Evolutionary conservation across 2,329 filamentous ascomycete genomes (phyloP), one percentile per base, ranked within the genome.

Genomic region (Biscogniauxia mediterranea): DNA sequence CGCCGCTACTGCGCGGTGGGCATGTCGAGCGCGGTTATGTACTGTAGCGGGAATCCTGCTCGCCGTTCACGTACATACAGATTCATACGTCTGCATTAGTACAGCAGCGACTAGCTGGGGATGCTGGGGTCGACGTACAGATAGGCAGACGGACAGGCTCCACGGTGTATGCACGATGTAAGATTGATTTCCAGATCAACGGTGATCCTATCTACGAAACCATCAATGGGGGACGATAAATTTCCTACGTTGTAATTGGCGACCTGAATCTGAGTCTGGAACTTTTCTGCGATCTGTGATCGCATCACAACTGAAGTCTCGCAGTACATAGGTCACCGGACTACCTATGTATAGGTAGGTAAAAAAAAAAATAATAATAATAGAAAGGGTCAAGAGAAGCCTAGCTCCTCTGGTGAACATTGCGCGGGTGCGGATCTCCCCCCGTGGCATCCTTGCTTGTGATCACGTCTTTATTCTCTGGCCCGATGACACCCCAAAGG

Each of bases 21-120:
- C 67, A 73, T 72, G 71, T 73, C 64, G 65, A 70, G 71, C 72
- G 71, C 71, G 71, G 71, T 69, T 73, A 73, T 68, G 67, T 71
- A 63, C 66, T 68, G 70, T 72, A 67, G 65, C 64, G 62, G 64
- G 61, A 68, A 69, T 71, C 66, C 67, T 68, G 66, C 66, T 63
- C 64, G 66, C 67, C 66, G 64, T 63, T 64, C 63, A 67, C 59
- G 42, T 66, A 68, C 66, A 62, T 72, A 65, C 65, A 62, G 65
- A 56, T 68, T 66, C 64, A 66, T 63, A 42, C 19, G 59, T 63
- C 67, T 65, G 60, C 63, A 61, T 65, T 69, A 65, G 64, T 62
- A 68, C 64, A 66, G 61, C 68, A 68, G 64, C 63, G 57, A 61
- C 64, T 61, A 63, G 60, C 64, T 63, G 57, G 60, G 60, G 58